These are phyloP conservation scores for Fonsecaea nubica DNA, from an alignment of 2,329 filamentous ascomycete genomes.

Conservation along the genomic window DNA sequence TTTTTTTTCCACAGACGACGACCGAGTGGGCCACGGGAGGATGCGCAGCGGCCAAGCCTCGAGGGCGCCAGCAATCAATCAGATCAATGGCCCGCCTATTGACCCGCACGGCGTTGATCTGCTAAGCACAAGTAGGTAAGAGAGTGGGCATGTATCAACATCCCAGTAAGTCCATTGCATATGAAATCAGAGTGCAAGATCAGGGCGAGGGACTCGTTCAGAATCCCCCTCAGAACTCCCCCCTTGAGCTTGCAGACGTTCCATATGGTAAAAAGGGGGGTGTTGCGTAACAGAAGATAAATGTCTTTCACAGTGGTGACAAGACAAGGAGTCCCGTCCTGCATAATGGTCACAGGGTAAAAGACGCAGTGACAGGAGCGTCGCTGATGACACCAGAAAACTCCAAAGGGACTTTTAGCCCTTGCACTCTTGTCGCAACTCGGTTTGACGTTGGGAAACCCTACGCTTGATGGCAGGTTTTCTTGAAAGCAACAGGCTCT, in stretches of 20 bases:
- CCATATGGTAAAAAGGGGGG: background rate
- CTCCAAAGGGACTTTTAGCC: background rate
- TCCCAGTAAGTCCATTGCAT: background rate
- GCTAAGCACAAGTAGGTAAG: background rate
- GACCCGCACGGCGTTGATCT: background rate
- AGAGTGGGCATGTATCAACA: background rate
- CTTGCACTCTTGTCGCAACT: background rate
- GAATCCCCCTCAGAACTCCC: background rate
- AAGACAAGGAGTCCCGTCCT: background rate
- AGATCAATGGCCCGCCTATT: background rate
- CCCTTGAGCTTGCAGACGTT: background rate
- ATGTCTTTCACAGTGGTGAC: background rate
- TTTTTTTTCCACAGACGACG: background rate
- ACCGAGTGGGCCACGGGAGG: background rate
- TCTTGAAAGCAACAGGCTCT: background rate
- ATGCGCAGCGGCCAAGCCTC: background rate
- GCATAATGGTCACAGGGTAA: background rate
- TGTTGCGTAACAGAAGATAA: background rate
- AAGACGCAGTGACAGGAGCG: background rate
- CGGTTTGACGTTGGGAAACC: background rate
- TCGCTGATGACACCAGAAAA: background rate
- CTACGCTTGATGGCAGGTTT: background rate
- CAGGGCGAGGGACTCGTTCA: background rate
- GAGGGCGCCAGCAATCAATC: background rate
- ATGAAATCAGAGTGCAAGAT: slow-evolving; percentile 11